phyloP scores from a whole-genome alignment of 2,329 filamentous ascomycete species.

The Pestalotiopsis sp. region DNA sequence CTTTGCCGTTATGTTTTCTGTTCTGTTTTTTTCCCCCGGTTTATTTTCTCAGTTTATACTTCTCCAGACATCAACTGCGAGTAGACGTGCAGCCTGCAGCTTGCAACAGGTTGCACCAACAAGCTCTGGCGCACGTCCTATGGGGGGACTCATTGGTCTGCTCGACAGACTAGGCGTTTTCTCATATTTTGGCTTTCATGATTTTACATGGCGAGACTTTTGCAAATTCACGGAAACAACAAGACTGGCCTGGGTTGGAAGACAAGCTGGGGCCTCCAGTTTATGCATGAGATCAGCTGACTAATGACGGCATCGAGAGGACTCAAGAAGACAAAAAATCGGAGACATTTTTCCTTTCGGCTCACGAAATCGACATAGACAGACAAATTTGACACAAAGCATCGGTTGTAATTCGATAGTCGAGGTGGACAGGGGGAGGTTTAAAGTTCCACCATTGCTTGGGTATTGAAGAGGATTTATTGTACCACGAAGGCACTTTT shows the following conservation, averaged over 20 bases:
- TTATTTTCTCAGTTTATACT: slow-evolving; percentile 14
- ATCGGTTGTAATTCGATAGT: slow-evolving; percentile 30
- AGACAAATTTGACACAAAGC: slow-evolving; percentile 25
- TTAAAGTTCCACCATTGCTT: slow-evolving; percentile 17
- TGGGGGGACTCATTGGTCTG: slow-evolving; percentile 23
- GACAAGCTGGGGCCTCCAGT: slow-evolving; percentile 14
- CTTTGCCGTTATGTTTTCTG: slow-evolving; percentile 21
- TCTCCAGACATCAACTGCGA: neutral
- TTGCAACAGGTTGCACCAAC: slow-evolving; percentile 15
- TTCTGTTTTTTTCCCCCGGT: slow-evolving; percentile 28
- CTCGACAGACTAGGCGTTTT: slow-evolving; percentile 23
- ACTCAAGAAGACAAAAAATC: slow-evolving; percentile 28
- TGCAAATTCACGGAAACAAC: slow-evolving; percentile 19
- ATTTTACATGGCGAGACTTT: slow-evolving; percentile 25
- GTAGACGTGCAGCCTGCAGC: neutral
- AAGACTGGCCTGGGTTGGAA: slow-evolving; percentile 20
- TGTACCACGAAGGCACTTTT: slow-evolving; percentile 22
- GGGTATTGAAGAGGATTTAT: slow-evolving; percentile 16
- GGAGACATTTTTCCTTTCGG: slow-evolving; percentile 22
- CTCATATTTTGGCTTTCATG: slow-evolving; percentile 20
- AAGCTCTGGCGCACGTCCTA: slow-evolving; percentile 13
- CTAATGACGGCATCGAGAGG: slow-evolving; percentile 31
- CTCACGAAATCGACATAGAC: slow-evolving; percentile 30
- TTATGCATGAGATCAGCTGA: slow-evolving; percentile 27
- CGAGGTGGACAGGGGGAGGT: slow-evolving; percentile 18